Conservation (phyloP, 345 rosid species). For the Citrus inodora region DNA sequence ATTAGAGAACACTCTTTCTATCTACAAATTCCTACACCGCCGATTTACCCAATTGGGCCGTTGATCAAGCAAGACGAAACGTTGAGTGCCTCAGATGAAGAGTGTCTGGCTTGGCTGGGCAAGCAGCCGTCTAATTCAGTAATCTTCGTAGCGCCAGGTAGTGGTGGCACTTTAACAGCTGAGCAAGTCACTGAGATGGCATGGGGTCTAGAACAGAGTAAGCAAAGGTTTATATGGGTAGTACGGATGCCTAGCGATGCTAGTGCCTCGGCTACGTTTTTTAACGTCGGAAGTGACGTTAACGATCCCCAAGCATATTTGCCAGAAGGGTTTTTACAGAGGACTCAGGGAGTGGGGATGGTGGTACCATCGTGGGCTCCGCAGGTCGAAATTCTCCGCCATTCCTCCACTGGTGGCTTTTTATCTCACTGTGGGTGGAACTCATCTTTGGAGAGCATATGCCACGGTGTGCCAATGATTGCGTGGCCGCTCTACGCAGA, state of each 20-base stretch:
- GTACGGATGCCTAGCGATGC: slow-evolving; percentile 26
- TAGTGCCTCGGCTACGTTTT: slow-evolving; percentile 12
- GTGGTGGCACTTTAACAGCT: slow-evolving; percentile 38
- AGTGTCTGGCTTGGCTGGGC: slow-evolving; percentile 32
- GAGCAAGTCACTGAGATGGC: slow-evolving; percentile 41
- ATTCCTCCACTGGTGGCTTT: slow-evolving; percentile 39
- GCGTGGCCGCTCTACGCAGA: slow-evolving; percentile 55
- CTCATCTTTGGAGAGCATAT: slow-evolving; percentile 39
- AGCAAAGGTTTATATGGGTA: slow-evolving; percentile 47
- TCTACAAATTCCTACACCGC: slow-evolving; percentile 4
- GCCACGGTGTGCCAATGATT: slow-evolving; percentile 41
- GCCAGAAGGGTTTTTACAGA: slow-evolving; percentile 38
- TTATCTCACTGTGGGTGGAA: slow-evolving; percentile 58
- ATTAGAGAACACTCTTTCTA: slow-evolving; percentile 22
- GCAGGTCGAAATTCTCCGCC: slow-evolving; percentile 34
- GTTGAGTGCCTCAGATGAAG: neutral
- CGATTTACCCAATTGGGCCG: slow-evolving; percentile 33
- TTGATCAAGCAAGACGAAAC: slow-evolving; percentile 13
- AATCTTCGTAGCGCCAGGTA: slow-evolving; percentile 36
- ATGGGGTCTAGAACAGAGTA: slow-evolving; percentile 39
- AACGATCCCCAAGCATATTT: slow-evolving; percentile 27
- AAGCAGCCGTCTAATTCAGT: slow-evolving; percentile 36
- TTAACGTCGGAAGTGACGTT: slow-evolving; percentile 13
- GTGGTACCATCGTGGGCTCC: slow-evolving; percentile 36
- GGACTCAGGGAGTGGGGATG: slow-evolving; percentile 28